A percentile compares a stretch with the other conserved stretches of the same genome.
Evolutionary conservation across 345 rosid genomes (phyloP).

Genomic region (Salix dunnii): DNA sequence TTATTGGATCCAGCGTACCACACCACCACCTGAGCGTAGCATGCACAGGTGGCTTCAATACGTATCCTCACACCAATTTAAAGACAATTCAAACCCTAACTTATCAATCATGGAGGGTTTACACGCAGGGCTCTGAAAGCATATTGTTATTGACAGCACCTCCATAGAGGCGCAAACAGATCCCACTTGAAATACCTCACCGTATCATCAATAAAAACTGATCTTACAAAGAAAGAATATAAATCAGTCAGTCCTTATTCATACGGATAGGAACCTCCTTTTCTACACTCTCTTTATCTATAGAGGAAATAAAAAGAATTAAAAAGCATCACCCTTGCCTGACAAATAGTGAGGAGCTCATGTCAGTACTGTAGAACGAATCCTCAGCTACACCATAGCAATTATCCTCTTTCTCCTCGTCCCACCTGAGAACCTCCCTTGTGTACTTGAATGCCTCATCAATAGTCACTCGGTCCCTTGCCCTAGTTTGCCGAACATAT

Average conservation of each 20-base stretch:
- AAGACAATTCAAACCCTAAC: background rate
- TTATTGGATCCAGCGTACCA: too few relatives aligned
- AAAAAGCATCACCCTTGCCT: constrained; percentile 39
- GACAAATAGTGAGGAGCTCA: constrained; percentile 79
- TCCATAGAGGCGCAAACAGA: background rate
- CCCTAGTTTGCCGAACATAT: constrained; percentile 87
- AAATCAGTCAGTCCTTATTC: background rate
- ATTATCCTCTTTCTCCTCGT: constrained; percentile 82
- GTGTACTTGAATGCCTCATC: constrained; percentile 86
- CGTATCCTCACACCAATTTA: background rate
- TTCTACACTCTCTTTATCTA: background rate
- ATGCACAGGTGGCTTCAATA: background rate
- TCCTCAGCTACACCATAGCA: constrained; percentile 74
- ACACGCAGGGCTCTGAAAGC: background rate
- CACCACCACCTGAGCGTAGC: background rate
- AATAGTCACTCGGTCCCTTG: constrained; percentile 67
- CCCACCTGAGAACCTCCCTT: constrained; percentile 96
- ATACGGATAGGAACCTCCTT: background rate
- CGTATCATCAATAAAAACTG: background rate
- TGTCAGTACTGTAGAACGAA: constrained; percentile 84
- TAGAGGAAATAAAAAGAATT: background rate
- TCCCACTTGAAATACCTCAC: background rate
- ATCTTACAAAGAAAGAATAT: background rate
- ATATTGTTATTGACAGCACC: background rate
- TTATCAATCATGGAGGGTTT: background rate